Percentiles rank a stretch among this genome's conserved stretches.
Conservation (phyloP, 1,284 basidiomycete genomes). For the Ganoderma meredithae region DNA sequence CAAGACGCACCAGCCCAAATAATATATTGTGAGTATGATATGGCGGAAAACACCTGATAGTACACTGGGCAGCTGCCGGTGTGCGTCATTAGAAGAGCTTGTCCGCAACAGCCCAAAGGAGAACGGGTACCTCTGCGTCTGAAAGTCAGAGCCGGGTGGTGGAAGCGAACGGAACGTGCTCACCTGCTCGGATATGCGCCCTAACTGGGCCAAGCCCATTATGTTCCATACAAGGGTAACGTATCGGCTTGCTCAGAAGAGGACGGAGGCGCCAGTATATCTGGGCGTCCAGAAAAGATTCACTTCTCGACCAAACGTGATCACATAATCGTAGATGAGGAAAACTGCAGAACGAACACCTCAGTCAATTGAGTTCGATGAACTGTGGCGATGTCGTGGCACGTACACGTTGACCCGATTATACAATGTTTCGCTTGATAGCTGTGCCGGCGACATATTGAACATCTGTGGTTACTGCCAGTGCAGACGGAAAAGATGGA, state of each 20-base stretch:
- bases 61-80: background rate
- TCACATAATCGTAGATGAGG: slow-evolving; percentile 21
- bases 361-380: background rate
- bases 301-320: slow-evolving; percentile 26
- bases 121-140: background rate
- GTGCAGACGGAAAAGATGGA: background rate
- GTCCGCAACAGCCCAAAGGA: background rate
- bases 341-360: slow-evolving; percentile 10
- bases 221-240: slow-evolving; percentile 6
- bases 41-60: background rate
- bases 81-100: background rate
- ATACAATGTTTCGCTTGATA: background rate
- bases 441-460: background rate
- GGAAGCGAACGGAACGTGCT: background rate
- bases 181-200: background rate
- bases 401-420: background rate
- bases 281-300: slow-evolving; percentile 19
- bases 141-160: background rate
- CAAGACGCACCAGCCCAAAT: slow-evolving; percentile 10
- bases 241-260: slow-evolving; percentile 25
- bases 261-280: slow-evolving; percentile 9
- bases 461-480: background rate
- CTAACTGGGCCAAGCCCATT: background rate
- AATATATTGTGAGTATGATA: slow-evolving; percentile 9
- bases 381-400: background rate